Conservation (phyloP, 1,139 yeast genomes). For the Geotrichum fermentans region DNA sequence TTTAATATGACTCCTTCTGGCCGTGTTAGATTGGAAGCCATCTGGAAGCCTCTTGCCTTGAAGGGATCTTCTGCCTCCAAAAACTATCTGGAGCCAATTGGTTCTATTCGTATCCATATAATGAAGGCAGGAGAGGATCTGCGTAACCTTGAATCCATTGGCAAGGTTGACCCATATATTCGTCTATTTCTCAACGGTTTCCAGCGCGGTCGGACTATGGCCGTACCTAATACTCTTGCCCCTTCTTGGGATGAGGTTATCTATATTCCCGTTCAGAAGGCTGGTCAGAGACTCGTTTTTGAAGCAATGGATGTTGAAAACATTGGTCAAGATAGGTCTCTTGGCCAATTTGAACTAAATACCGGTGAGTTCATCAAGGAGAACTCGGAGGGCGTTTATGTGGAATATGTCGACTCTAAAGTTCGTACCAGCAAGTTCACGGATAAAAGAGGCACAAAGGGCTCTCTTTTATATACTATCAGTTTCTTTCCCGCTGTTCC, state of each 20-base stretch:
- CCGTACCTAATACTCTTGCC: conserved; percentile 58
- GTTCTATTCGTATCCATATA: conserved; percentile 74
- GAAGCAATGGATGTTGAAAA: conserved; percentile 92
- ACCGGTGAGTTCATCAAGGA: conserved; percentile 62
- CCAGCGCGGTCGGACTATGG: conserved; percentile 70
- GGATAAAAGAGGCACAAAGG: conserved; percentile 72
- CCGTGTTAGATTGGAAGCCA: conserved; percentile 60
- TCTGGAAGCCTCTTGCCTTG: conserved; percentile 84
- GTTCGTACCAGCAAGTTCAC: conserved; percentile 58
- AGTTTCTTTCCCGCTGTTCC: conserved; percentile 81
- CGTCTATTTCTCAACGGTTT: conserved; percentile 74
- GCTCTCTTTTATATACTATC: conserved; percentile 63
- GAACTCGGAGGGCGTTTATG: conserved; percentile 61
- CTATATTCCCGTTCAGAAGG: conserved; percentile 74
- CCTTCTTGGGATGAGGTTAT: conserved; percentile 89
- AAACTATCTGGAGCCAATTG: conserved; percentile 88
- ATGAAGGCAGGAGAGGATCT: conserved; percentile 58
- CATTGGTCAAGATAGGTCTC: conserved; percentile 70
- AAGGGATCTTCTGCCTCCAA: conserved; percentile 56
- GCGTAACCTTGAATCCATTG: conserved; percentile 79
- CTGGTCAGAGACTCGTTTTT: conserved; percentile 72
- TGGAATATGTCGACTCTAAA: conserved; percentile 55
- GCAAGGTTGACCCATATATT: conserved; percentile 88
- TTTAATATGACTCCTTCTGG: conserved; percentile 62
- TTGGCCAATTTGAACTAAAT: conserved; percentile 74